A percentile compares a stretch with the other conserved stretches of the same genome.
Evolutionary conservation across 2,329 filamentous ascomycete species (phyloP).

Genomic region (Eutypa lata): DNA sequence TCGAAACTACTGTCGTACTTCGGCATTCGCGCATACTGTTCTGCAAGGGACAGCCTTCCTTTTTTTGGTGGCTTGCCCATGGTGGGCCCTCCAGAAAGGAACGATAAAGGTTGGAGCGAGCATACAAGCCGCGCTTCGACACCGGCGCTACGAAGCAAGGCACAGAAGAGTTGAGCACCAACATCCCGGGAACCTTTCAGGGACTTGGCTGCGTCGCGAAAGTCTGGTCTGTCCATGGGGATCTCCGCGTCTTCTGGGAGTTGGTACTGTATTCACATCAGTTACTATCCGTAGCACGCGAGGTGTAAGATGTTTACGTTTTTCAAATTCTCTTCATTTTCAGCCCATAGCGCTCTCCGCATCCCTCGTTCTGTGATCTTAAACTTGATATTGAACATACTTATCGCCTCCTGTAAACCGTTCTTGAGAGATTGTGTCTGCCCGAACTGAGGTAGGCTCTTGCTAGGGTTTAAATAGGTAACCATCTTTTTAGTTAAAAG

Average conservation of each 20-base stretch:
- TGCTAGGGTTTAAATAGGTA: conserved; percentile 65
- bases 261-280: conserved; percentile 41
- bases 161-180: conserved; percentile 87
- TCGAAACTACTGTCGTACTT: conserved; percentile 33
- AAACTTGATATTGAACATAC: conserved; percentile 68
- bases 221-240: conserved; percentile 68
- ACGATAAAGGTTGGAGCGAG: conserved; percentile 80
- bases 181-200: conserved; percentile 83
- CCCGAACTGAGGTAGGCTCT: conserved; percentile 68
- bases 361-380: conserved; percentile 69
- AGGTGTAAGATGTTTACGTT: conserved; percentile 41
- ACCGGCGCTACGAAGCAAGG: conserved; percentile 77
- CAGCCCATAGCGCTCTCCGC: conserved; percentile 71
- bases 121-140: conserved; percentile 82
- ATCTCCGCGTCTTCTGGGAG: conserved; percentile 64
- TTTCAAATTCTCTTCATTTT: conserved; percentile 58
- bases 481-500: conserved; percentile 65
- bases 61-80: conserved; percentile 39
- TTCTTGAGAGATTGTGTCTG: conserved; percentile 74
- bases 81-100: conserved; percentile 52
- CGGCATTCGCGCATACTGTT: conserved; percentile 37
- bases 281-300: conserved; percentile 7
- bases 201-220: conserved; percentile 64
- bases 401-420: conserved; percentile 67
- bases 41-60: conserved; percentile 25